phyloP scores from a whole-genome alignment of 2,329 filamentous ascomycete genomes.

The Aspergillus ochraceus region DNA sequence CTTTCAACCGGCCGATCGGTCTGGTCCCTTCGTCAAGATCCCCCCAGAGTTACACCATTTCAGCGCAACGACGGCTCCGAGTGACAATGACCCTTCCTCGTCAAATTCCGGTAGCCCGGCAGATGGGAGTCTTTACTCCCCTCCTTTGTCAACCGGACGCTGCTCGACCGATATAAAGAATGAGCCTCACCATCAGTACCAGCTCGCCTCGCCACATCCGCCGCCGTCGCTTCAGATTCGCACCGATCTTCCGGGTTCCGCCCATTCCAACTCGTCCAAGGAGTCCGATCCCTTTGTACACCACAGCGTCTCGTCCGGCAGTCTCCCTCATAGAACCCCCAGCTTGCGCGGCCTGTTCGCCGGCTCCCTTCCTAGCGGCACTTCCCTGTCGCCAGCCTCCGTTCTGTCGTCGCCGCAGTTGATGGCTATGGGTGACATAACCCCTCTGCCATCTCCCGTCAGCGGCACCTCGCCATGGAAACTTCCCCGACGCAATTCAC shows the following conservation, averaged over 20 bases:
- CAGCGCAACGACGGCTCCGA: conserved; percentile 16
- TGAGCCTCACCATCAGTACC: conserved; percentile 10
- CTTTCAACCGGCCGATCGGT: conserved; percentile 26
- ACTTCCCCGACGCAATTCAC: conserved; percentile 58
- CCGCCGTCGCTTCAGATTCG: conserved; percentile 36
- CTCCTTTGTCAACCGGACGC: conserved; percentile 8
- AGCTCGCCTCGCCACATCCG: conserved; percentile 9
- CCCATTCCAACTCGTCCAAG: conserved; percentile 28
- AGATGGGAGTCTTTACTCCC: conserved; percentile 9
- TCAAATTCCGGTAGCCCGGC: conserved; percentile 13
- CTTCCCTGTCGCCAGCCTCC: conserved; percentile 61
- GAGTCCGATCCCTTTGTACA: conserved; percentile 38
- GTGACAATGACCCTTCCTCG: conserved; percentile 19
- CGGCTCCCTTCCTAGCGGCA: conserved; percentile 40
- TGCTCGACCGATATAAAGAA: conserved; percentile 10
- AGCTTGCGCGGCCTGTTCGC: conserved; percentile 44
- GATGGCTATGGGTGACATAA: conserved; percentile 74
- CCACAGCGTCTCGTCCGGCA: conserved; percentile 44
- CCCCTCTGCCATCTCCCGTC: conserved; percentile 75
- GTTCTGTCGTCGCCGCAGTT: conserved; percentile 72
- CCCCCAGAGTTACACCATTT: conserved; percentile 20
- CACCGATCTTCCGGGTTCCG: conserved; percentile 31
- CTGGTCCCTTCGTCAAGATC: conserved; percentile 17
- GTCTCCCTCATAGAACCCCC: conserved; percentile 45
- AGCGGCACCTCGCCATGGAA: conserved; percentile 40